Base-by-base conservation (phyloP, 441 rosid species). In the Pelargonium australe region DNA sequence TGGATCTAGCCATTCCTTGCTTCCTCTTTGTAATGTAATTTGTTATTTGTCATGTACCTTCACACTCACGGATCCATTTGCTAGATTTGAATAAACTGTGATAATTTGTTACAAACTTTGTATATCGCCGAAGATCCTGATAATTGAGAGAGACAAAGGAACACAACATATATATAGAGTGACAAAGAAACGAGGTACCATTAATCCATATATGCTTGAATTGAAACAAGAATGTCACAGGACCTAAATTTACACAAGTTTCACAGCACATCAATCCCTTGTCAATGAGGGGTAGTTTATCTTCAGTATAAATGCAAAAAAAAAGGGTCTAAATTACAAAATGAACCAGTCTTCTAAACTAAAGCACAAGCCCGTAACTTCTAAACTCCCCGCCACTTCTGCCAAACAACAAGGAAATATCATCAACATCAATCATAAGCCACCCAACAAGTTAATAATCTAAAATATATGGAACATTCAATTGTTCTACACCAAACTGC, bases 361-460 rank as follows among this genome's bases (percentile, higher is more conserved):
- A 34, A 34, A 23, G 47, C 47, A 2, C 0, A 43, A 7, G 11
- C 12, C 12, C 47, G 7, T 43, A 23, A 60, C 13, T 13, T n/a
- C 20, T 57, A 19, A 57, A 19, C 63, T 57, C 64, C 64, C 41
- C 28, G 64, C 64, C 25, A 61, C 8, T 28, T 25, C 64, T 61
- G 64, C 64, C 64, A 61, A 10, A 61, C 8, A 61, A 31, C 41
- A 61, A 25, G 64, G 41, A 13, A 11, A 61, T 25, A 25, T 8
- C 1, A 34, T 34, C 16, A 60, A 61, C 64, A 25, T 5, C 64
- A 57, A 57, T 61, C 41, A 61, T 4, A 25, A 61, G 14, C 7
- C 8, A 7, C 14, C 12, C 3, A 20, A 58, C 23, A 7, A 58
- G 40, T 34, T 34, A 34, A 5, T 34, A 34, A 34, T 34, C 5